Evolutionary conservation across 345 rosid species (phyloP).

Genomic region (Eucalyptus dawsonii): DNA sequence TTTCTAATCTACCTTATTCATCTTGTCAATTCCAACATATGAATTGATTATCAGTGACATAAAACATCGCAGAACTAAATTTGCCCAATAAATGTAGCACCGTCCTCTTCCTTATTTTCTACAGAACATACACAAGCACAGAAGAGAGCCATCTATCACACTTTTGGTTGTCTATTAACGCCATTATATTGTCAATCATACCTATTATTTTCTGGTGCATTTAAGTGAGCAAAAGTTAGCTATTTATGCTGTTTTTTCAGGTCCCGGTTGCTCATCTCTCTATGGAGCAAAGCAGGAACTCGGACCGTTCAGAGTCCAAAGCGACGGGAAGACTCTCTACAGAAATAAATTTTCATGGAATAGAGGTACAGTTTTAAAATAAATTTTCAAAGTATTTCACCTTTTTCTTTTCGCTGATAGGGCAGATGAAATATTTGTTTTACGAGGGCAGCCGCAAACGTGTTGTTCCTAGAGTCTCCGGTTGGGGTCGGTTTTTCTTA

Average conservation of each 20-base stretch:
- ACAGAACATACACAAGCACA: background rate
- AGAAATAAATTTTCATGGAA: constrained; percentile 16
- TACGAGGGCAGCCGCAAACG: constrained; percentile 13
- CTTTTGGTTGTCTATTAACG: background rate
- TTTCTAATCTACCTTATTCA: background rate
- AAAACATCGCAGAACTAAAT: background rate
- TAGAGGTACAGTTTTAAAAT: background rate
- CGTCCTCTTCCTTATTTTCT: background rate
- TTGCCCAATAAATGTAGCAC: background rate
- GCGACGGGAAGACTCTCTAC: constrained; percentile 30
- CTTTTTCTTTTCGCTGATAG: background rate
- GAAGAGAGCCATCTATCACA: background rate
- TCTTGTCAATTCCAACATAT: background rate
- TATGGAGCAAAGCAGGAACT: constrained; percentile 37
- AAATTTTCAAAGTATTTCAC: background rate
- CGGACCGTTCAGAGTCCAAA: constrained; percentile 28
- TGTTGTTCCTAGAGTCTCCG: constrained; percentile 67
- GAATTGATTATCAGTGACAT: background rate
- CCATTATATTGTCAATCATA: background rate
- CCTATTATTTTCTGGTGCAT: background rate
- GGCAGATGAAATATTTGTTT: background rate
- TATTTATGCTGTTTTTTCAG: background rate
- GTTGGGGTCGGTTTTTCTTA: constrained; percentile 84
- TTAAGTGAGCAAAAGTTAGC: background rate
- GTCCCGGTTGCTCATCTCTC: constrained; percentile 36